A percentile compares a stretch with the other conserved stretches of the same genome.
These are phyloP conservation scores for Catunica adiposa DNA, from an alignment of 2,329 filamentous ascomycete species.

Conservation along the genomic window DNA sequence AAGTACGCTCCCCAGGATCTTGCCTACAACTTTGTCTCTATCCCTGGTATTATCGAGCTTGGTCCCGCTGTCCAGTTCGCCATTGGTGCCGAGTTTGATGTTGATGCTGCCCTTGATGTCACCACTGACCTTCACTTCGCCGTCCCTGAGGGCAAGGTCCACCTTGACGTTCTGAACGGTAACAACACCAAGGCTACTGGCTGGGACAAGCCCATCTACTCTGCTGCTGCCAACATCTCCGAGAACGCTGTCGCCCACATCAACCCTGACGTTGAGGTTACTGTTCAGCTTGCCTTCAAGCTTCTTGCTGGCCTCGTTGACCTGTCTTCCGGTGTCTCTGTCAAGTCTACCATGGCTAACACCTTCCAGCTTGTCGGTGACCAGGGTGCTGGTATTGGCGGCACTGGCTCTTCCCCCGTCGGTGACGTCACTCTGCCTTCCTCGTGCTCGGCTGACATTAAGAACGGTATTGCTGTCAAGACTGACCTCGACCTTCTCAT, in stretches of 20 bases:
- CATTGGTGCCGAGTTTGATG: slow-evolving; percentile 23
- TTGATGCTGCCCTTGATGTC: slow-evolving; percentile 21
- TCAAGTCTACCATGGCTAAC: slow-evolving; percentile 23
- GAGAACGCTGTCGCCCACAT: slow-evolving; percentile 20
- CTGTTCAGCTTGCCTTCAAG: slow-evolving; percentile 25
- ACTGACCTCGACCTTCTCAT: slow-evolving; percentile 1
- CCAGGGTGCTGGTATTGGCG: neutral
- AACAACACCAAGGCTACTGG: slow-evolving; percentile 20
- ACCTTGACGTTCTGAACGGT: slow-evolving; percentile 24
- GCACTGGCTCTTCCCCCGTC: neutral
- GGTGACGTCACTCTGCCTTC: neutral
- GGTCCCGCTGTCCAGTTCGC: slow-evolving; percentile 24
- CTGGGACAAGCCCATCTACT: slow-evolving; percentile 23
- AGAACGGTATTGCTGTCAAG: slow-evolving; percentile 8
- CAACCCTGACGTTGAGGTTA: slow-evolving; percentile 22
- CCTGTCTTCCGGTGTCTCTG: slow-evolving; percentile 24
- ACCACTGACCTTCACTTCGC: slow-evolving; percentile 20
- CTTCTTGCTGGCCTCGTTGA: slow-evolving; percentile 23
- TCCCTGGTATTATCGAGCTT: slow-evolving; percentile 26
- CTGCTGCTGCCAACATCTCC: slow-evolving; percentile 21
- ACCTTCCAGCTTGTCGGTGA: slow-evolving; percentile 18
- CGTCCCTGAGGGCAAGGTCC: slow-evolving; percentile 23
- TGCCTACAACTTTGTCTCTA: slow-evolving; percentile 23
- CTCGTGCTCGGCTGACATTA: neutral
- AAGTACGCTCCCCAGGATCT: slow-evolving; percentile 24